phyloP scores from a whole-genome alignment of 2,329 filamentous ascomycete genomes.

The Aureobasidium sp. region DNA sequence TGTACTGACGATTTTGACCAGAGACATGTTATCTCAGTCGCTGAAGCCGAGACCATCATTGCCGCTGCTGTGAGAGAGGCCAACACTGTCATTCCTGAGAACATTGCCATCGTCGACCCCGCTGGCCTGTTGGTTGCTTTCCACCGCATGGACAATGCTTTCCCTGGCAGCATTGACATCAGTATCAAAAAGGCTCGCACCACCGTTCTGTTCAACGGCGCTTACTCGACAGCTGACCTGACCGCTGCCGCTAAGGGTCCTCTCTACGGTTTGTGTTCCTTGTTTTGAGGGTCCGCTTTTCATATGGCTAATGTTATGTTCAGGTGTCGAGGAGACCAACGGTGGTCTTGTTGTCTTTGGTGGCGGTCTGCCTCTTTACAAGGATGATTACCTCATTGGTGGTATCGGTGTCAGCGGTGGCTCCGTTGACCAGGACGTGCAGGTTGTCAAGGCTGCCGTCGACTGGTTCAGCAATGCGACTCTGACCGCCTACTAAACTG shows the following conservation, averaged over 20 bases:
- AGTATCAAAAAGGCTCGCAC: constrained; percentile 24
- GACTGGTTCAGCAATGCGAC: constrained; percentile 2
- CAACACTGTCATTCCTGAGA: constrained; percentile 18
- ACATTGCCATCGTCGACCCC: constrained; percentile 24
- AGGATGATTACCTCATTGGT: constrained; percentile 21
- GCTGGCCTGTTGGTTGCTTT: constrained; percentile 22
- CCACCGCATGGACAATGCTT: constrained; percentile 25
- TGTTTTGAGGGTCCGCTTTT: neutral
- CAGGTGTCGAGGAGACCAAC: constrained; percentile 22
- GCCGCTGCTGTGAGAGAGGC: constrained; percentile 17
- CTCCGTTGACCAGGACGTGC: constrained; percentile 21
- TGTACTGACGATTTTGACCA: constrained; percentile 15
- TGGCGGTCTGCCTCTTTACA: constrained; percentile 21
- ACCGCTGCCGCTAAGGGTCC: constrained; percentile 18
- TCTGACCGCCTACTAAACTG: neutral
- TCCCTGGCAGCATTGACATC: constrained; percentile 22
- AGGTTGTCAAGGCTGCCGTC: constrained; percentile 14
- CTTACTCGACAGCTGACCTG: constrained; percentile 17
- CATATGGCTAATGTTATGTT: constrained; percentile 9
- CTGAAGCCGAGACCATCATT: constrained; percentile 19
- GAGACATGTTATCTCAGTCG: constrained; percentile 19
- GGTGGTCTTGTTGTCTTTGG: constrained; percentile 23
- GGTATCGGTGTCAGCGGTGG: constrained; percentile 23
- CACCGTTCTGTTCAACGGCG: constrained; percentile 22
- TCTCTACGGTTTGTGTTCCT: neutral